Conservation (phyloP, 1,139 yeast genomes). For the Candida gigantensis region DNA sequence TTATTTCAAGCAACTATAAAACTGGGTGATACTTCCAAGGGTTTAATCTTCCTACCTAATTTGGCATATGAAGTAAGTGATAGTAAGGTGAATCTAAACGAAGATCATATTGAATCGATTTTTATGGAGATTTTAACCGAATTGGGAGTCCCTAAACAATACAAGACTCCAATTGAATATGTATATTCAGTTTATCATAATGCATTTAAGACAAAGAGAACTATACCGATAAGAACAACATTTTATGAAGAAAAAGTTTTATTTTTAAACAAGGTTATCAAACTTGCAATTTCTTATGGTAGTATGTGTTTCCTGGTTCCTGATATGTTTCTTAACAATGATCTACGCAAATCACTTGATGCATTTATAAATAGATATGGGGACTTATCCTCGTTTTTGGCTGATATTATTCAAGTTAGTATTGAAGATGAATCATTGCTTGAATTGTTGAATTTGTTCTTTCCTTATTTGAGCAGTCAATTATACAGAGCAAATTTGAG, state of each 20-base stretch:
- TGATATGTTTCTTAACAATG: slow-evolving; percentile 57
- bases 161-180: slow-evolving; percentile 44
- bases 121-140: slow-evolving; percentile 60
- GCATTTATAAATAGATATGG: slow-evolving; percentile 33
- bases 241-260: slow-evolving; percentile 36
- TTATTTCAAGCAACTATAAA: slow-evolving; percentile 41
- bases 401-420: slow-evolving; percentile 58
- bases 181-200: slow-evolving; percentile 45
- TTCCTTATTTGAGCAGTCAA: slow-evolving; percentile 46
- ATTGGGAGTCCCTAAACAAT: slow-evolving; percentile 38
- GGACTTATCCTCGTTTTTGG: slow-evolving; percentile 53
- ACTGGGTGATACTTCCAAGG: slow-evolving; percentile 10
- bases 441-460: slow-evolving; percentile 59
- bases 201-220: slow-evolving; percentile 39
- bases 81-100: slow-evolving; percentile 21
- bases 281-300: slow-evolving; percentile 66
- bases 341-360: slow-evolving; percentile 29
- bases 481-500: slow-evolving; percentile 35
- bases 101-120: slow-evolving; percentile 44
- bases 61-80: slow-evolving; percentile 39
- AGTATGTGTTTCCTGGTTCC: slow-evolving; percentile 69
- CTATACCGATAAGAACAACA: slow-evolving; percentile 43
- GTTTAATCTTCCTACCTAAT: slow-evolving; percentile 34
- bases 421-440: slow-evolving; percentile 64
- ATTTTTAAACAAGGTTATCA: slow-evolving; percentile 50